These are phyloP conservation scores for Pythium coloratum DNA, from an alignment of 352 stramenopile species.

Conservation along the genomic window DNA sequence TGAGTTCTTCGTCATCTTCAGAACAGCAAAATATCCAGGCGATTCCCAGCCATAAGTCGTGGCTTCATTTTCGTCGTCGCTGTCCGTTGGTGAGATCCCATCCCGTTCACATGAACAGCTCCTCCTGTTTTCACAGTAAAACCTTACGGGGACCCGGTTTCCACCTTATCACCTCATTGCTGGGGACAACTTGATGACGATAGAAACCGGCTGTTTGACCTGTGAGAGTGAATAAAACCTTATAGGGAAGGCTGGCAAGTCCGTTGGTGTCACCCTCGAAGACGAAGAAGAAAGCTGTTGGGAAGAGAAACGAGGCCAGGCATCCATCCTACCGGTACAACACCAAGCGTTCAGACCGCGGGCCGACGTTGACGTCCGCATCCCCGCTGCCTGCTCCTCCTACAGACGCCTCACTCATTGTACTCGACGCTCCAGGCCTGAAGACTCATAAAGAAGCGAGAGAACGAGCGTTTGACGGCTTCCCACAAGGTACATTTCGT, in stretches of 20 bases:
- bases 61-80: constrained; percentile 16
- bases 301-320: constrained; percentile 8
- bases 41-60: constrained; percentile 20
- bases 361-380: not conserved
- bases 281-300: constrained; percentile 22
- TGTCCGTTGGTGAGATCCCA: constrained; percentile 6
- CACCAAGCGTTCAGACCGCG: not conserved
- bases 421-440: not conserved
- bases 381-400: not conserved
- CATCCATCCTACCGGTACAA: not conserved
- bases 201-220: constrained; percentile 1
- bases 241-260: not conserved
- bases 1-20: not conserved
- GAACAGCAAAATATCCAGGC: not conserved
- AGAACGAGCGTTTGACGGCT: not conserved
- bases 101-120: constrained; percentile 1
- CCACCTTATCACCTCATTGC: constrained; percentile 1
- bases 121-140: no score
- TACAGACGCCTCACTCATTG: not conserved
- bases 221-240: constrained; percentile 26
- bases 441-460: not conserved
- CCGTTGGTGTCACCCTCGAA: constrained; percentile 24
- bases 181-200: not conserved
- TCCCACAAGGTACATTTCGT: not conserved
- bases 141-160: constrained; percentile 1